Evolutionary conservation across 2,329 filamentous ascomycete species (phyloP), one percentile per base, ranked within the genome.

Genomic region (Calonectria pseudoreteaudii): DNA sequence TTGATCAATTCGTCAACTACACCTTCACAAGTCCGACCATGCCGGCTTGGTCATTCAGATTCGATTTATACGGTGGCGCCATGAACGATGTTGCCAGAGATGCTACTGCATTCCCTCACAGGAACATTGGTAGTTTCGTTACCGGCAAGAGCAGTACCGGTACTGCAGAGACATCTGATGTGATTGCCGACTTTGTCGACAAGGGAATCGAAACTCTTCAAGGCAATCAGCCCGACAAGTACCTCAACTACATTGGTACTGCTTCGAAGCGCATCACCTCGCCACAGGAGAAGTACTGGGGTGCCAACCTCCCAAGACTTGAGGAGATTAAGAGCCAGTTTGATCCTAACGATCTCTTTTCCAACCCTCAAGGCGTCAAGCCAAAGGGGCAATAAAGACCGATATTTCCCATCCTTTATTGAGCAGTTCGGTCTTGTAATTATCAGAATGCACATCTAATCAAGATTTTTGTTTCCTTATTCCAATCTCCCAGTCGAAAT

Each of bases 281-380:
- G 20, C 66, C 36, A 49, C 66, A 68, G 28, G 18, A 68, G 52
- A 68, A 56, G 50, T 68, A 68, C 50, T 58, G 66, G 66, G 50
- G 66, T 13, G 30, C 66, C 10, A 68, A 68, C 36, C 44, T 56
- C 23, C 31, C 66, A 2, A 28, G 66, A 34, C 28, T 68, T 6
- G 9, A 68, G 66, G 56, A 44, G 34, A 68, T 68, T 20, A 68
- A 68, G 38, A 38, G 23, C 28, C 18, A 13, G 8, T 8, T 58
- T 20, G 66, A 68, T 30, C 50, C 36, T 2, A 44, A 68, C 14
- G 66, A 68, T 23, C 26, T 68, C 26, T 68, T 68, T 28, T 53
- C 36, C 13, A 68, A 50, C 16, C 23, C 66, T 18, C 66, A 68
- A 14, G 41, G 41, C 23, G 50, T 44, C 28, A 68, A 58, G 66